Percentiles rank a stretch among this genome's conserved stretches.
These are phyloP conservation scores for Globisporangium paroecandrum DNA, from an alignment of 352 stramenopile genomes.

Conservation along the genomic window DNA sequence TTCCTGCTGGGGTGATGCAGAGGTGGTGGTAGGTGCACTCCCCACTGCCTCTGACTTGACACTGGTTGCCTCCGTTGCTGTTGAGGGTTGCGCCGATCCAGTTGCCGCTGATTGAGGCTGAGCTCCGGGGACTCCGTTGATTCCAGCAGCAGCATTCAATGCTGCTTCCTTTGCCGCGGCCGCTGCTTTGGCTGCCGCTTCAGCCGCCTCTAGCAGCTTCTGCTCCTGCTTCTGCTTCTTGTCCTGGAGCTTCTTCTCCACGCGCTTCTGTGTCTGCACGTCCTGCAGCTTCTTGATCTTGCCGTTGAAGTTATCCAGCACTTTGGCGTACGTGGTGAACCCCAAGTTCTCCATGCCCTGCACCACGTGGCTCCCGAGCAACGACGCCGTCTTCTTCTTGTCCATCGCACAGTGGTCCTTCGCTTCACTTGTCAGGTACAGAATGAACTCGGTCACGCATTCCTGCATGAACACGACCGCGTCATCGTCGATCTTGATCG, in stretches of 20 bases:
- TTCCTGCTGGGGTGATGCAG: background rate
- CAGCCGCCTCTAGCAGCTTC: constrained; percentile 22
- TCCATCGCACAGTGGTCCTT: constrained; percentile 61
- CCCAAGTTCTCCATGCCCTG: constrained; percentile 68
- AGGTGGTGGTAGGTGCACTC: background rate
- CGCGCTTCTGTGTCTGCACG: constrained; percentile 49
- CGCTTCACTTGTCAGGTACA: constrained; percentile 80
- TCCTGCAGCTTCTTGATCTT: constrained; percentile 71
- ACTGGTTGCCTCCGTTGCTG: background rate
- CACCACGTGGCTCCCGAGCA: constrained; percentile 61
- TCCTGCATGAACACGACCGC: constrained; percentile 80
- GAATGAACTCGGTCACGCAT: constrained; percentile 79
- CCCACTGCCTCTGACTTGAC: background rate
- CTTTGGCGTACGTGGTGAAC: constrained; percentile 58
- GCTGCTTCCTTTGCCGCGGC: constrained; percentile 1
- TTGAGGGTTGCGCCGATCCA: background rate
- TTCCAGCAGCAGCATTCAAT: background rate
- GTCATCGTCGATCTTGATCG: constrained; percentile 77
- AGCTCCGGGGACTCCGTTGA: background rate
- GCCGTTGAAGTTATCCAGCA: constrained; percentile 60
- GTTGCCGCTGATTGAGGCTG: background rate
- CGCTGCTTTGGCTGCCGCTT: constrained; percentile 4
- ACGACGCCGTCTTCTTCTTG: constrained; percentile 59
- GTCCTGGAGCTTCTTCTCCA: constrained; percentile 44
- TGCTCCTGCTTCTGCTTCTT: constrained; percentile 29